phyloP scores from a whole-genome alignment of 2,329 filamentous ascomycete genomes.

The Fusarium nanum region DNA sequence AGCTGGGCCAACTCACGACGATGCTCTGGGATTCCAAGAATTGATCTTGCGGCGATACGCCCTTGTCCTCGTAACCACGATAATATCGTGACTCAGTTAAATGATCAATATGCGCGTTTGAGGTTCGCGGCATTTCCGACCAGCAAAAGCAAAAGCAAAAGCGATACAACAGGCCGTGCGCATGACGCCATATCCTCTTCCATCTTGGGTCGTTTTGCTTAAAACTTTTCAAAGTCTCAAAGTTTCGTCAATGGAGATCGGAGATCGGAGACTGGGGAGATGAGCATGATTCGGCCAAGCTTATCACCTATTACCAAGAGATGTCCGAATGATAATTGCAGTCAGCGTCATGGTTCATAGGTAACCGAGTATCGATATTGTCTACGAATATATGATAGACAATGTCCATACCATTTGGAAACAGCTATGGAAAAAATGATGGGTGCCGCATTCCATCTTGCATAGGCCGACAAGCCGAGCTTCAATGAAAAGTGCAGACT shows the following conservation, averaged over 20 bases:
- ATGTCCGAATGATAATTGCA: neutral
- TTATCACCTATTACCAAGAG: neutral
- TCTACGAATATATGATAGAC: no score
- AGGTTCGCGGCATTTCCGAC: neutral
- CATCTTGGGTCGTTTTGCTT: neutral
- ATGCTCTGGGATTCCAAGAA: neutral
- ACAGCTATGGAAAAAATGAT: no score
- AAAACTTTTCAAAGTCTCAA: neutral
- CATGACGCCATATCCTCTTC: neutral
- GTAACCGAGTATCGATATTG: neutral
- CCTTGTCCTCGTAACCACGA: rapidly evolving
- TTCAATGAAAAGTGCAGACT: neutral
- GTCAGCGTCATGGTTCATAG: neutral
- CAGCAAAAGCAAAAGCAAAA: neutral
- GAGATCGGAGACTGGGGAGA: no score
- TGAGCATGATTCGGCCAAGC: neutral
- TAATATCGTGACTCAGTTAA: neutral
- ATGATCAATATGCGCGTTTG: neutral
- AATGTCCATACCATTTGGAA: no score
- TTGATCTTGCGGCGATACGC: neutral
- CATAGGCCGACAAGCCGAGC: neutral
- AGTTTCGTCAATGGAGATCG: neutral
- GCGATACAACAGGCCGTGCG: neutral
- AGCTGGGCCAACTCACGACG: no score
- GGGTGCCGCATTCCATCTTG: neutral